Conservation (phyloP, 331 rosid species). For the Pyrus hybrid region DNA sequence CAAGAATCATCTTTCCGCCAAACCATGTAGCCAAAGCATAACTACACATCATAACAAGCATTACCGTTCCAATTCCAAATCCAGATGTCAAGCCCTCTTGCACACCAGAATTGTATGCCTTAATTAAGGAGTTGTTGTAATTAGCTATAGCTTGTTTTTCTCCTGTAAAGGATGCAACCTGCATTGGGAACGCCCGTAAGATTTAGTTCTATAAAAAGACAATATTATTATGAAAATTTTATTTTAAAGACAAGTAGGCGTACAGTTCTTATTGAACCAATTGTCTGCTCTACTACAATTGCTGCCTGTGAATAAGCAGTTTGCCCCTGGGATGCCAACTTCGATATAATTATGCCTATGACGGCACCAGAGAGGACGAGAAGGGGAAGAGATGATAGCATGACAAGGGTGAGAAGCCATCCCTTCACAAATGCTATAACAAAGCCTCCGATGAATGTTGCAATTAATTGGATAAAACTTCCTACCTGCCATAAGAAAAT, state of each 20-base stretch:
- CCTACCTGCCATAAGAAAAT: conserved; percentile 50
- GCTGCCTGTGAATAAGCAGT: conserved; percentile 63
- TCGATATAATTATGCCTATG: conserved; percentile 27
- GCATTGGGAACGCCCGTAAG: background rate
- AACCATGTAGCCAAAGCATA: conserved; percentile 68
- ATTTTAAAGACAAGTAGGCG: conserved; percentile 4
- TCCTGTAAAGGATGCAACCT: conserved; percentile 91
- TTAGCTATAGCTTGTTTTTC: conserved; percentile 62
- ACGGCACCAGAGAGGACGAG: conserved; percentile 43
- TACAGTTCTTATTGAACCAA: conserved; percentile 80
- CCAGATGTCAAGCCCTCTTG: conserved; percentile 63
- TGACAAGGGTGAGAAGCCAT: conserved; percentile 67
- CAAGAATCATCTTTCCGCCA: conserved; percentile 68
- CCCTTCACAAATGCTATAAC: conserved; percentile 60
- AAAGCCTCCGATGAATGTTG: conserved; percentile 58
- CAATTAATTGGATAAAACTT: conserved; percentile 45
- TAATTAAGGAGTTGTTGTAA: conserved; percentile 39
- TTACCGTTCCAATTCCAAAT: conserved; percentile 44
- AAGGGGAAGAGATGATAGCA: conserved; percentile 56
- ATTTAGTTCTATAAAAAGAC: background rate
- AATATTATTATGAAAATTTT: background rate
- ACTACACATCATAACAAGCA: conserved; percentile 18
- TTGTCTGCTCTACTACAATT: conserved; percentile 69
- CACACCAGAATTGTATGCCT: conserved; percentile 54
- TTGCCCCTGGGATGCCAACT: conserved; percentile 54